Evolutionary conservation across 768 basidiomycete genomes (phyloP), one percentile per base, ranked within the genome.

Genomic region (Boletus huronensis): DNA sequence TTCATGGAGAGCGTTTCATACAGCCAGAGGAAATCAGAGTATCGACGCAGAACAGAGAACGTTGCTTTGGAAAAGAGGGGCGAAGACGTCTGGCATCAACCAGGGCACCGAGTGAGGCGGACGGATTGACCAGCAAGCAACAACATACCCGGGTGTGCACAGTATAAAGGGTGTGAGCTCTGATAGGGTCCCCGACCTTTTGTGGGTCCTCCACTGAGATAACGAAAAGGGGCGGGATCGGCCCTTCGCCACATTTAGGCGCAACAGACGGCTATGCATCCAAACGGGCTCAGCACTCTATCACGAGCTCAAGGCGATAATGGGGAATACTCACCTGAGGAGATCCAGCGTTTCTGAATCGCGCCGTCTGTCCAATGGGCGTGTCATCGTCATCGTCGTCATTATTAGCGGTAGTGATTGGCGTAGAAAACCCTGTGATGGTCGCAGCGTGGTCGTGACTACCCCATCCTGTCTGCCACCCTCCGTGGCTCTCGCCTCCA

Each of bases 121-220:
- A 11, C 4, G 13, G 17, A 53, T 16, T 31, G 32, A 32, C 31
- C 35, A 55, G 23, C 25, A 41, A 43, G 16, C 5, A 43, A 29
- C 9, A 35, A 66, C 83, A 49, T 68, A 91, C 92, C 59, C 83
- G 77, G 14, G 95, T 97, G 55, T 92, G 88, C 2, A 99, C 93
- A 2, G 97, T 99, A 69, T 98, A 99, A 75, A 98, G 93, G 11
- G 90, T 97, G 67, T 93, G 97, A 16, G 87, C 83, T 53, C 91
- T 87, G 45, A 98, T 91, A 1, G 94, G 91, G 64, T 95, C 93
- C n/a, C 97, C 97, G 41, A 98, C 90, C 62, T 90, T 92, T 61
- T 98, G 94, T 6, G 97, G 97, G 70, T 99, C 97, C 50, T 93
- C 90, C n/a, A 99, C 93, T 0, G 88, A 82, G 59, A 99, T 92